These are phyloP conservation scores for Aureobasidium sp. DNA, from an alignment of 2,329 filamentous ascomycete species.

Conservation along the genomic window DNA sequence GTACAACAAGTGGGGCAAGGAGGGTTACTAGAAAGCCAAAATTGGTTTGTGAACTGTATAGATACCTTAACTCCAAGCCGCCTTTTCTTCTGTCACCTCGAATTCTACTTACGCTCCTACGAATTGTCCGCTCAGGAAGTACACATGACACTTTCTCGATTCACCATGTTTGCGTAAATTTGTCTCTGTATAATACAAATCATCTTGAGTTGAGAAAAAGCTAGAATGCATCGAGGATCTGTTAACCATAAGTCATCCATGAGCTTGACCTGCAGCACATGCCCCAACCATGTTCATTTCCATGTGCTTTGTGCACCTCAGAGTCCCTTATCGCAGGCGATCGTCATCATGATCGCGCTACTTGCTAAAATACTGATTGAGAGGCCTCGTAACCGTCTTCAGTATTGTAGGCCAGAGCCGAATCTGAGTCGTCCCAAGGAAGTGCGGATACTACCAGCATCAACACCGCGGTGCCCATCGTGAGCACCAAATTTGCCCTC, in stretches of 20 bases:
- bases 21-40: conserved; percentile 56
- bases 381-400: neutral
- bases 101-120: neutral
- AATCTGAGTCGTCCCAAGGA: neutral
- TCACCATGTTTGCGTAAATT: neutral
- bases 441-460: neutral
- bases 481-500: conserved; percentile 17
- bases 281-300: neutral
- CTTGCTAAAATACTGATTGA: neutral
- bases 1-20: conserved; percentile 99
- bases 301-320: neutral
- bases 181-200: neutral
- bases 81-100: conserved; percentile 4
- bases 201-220: neutral
- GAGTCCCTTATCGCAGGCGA: neutral
- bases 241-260: neutral
- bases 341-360: neutral
- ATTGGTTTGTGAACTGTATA: conserved; percentile 5
- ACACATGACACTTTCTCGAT: neutral
- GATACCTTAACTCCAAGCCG: conserved; percentile 6
- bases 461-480: conserved; percentile 6
- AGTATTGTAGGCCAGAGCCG: neutral
- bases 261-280: neutral
- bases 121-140: neutral
- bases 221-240: neutral